Conservation (phyloP, 805 yeast species). For the Myxozyma lipomycoides region DNA sequence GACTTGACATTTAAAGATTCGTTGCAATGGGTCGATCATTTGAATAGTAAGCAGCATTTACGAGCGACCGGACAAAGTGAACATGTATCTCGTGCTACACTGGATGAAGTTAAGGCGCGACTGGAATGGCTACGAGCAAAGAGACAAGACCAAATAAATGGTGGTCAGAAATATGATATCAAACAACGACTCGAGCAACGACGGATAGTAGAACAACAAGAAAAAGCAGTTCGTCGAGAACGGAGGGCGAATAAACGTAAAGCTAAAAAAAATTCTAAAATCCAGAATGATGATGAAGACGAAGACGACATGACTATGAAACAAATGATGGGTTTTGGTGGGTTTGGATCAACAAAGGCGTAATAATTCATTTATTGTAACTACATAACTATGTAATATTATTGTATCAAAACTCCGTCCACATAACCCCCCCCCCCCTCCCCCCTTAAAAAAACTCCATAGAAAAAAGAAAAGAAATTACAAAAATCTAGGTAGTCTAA, state of each 20-base stretch:
- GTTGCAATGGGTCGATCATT: conserved; percentile 74
- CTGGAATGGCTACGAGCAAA: conserved; percentile 39
- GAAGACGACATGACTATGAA: conserved; percentile 32
- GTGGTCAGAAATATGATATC: conserved; percentile 36
- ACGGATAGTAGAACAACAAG: conserved; percentile 40
- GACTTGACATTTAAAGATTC: conserved; percentile 78
- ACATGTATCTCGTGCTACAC: conserved; percentile 42
- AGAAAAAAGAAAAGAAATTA: not conserved
- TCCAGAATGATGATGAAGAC: conserved; percentile 16
- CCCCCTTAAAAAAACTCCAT: conserved; percentile 3
- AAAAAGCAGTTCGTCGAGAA: conserved; percentile 31
- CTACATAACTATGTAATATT: not conserved
- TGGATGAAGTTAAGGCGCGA: conserved; percentile 47
- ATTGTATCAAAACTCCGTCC: not conserved
- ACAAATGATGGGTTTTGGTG: conserved; percentile 56
- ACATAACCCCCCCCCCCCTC: too few species aligned
- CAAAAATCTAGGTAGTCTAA: conserved; percentile 5
- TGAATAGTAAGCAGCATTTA: conserved; percentile 65
- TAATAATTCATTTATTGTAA: not conserved
- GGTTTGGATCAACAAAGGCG: conserved; percentile 50
- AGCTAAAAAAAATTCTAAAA: conserved; percentile 9
- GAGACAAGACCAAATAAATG: conserved; percentile 28
- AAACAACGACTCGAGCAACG: conserved; percentile 43
- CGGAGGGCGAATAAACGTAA: conserved; percentile 25
- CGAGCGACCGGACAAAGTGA: conserved; percentile 39